Evolutionary conservation across 2,329 filamentous ascomycete species (phyloP), one percentile per base, ranked within the genome.

Genomic region (Coniochaeta prunicola): DNA sequence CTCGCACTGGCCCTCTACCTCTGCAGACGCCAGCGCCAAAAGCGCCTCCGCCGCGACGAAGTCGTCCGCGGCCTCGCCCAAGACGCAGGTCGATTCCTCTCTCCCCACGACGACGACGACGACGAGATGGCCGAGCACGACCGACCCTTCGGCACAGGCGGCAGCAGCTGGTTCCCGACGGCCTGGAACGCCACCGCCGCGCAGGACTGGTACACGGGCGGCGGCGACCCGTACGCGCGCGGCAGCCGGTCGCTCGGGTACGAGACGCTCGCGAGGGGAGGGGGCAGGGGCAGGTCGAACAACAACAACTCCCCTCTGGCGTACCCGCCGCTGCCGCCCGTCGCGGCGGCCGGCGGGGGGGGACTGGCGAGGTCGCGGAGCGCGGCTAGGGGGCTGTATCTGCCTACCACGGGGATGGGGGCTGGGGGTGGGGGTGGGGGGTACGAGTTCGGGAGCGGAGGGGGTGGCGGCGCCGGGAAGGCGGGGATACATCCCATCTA

Each of bases 401-500:
- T 72, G 57, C 70, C 72, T 1, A 65, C 70, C 3, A 67, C 69
- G 0, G 63, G 57, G 17, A n/a, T 58, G n/a, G 21, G n/a, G n/a
- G n/a, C n/a, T n/a, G n/a, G n/a, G n/a, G n/a, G 56, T 10, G 59
- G 24, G 65, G 17, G 63, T 59, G 28, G 64, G 63, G 53, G n/a
- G 5, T 72, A 71, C 56, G 69, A 73, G 42, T 69, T 70, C 58
- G 59, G 61, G 58, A 59, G 64, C 34, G 58, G 38, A 54, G 60
- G 54, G 38, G 59, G 28, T 33, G 75, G 0, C 26, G 76, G 10
- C 10, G 33, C 4, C 12, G 34, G 34, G 10, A 36, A 36, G 34
- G 34, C 34, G 4, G 72, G 70, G 2, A 85, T 85, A 62, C 80
- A 84, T 61, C 82, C 82, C 0, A 85, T 85, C 60, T 77, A 82